Evolutionary conservation across 2,329 filamentous ascomycete species (phyloP), one percentile per base, ranked within the genome.

Genomic region (Emericellopsis cladophorae): DNA sequence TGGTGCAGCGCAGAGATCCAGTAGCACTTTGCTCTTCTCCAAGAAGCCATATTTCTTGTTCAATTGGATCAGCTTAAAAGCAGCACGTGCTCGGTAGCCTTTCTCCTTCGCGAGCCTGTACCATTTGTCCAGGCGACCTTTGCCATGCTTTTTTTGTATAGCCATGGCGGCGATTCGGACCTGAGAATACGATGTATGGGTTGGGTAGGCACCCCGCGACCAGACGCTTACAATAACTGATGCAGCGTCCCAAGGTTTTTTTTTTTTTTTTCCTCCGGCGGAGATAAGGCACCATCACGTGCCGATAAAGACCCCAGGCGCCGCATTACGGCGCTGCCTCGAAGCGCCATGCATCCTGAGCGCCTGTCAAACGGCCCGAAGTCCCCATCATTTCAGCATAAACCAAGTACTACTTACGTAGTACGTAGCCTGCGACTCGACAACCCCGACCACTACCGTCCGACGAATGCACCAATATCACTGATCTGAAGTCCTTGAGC

Each of bases 11-110:
- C 92, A 98, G 58, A 98, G 83, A 81, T 98, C 93, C 59, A 98
- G 72, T 46, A 95, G 70, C 54, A 96, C 92, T 69, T 86, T 94
- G 65, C 87, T 93, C 71, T 93, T 90, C 63, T 96, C 88, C 51
- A 98, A 70, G 64, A 98, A 98, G 51, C 87, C 85, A 82, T 94
- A 98, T 61, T 95, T 96, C 67, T 96, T 95, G 69, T 98, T 98
- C 54, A 98, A 70, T 62, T 98, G 90, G 51, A 98, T 90, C 52
- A 98, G 68, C 68, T 98, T 98, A 75, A 96, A 96, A 42, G 92
- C 89, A 52, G 92, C 89, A 74, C 92, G 78, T 46, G 92, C 90
- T 55, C 92, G 76, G 59, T 95, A 98, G 47, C 92, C 92, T 64
- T 95, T 96, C 62, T 98, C 92, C 65, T 98, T 98, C 46, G 92